Base-by-base conservation (phyloP, 2,329 filamentous ascomycete genomes). In the Diaporthe velutina region DNA sequence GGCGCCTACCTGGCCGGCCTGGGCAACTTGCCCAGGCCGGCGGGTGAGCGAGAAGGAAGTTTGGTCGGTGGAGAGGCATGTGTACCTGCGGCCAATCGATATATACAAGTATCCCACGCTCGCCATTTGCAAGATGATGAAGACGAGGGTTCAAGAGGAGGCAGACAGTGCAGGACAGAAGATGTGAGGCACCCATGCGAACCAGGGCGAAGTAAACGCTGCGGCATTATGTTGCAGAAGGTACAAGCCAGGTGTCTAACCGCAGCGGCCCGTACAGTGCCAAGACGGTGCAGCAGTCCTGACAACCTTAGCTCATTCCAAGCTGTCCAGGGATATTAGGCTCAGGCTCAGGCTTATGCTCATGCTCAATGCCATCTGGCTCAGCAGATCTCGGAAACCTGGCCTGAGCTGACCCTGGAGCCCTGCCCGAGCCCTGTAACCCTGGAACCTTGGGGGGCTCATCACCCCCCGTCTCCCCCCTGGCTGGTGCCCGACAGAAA, bases 221-320 rank as follows among this genome's bases (percentile, higher is more conserved):
- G 28, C 30, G 2, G 15, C 8, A 25, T 17, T 7, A 9, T 28
- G 17, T n/a, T 22, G 5, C 0, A 1, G 19, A 5, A 40, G 19
- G 17, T 50, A 50, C 57, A 35, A 40, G n/a, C 13, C 5, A 45
- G n/a, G 35, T 25, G 58, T 72, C 70, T 72, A 64, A 40, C n/a
- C 57, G 70, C 70, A 54, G 30, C 57, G 70, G 57, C 70, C 70
- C 70, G 70, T 64, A 72, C 57, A 66, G 70, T 72, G 45, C 57
- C 45, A 64, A 72, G 70, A 72, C 57, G 25, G 70, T 50, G 57
- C 54, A 30, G 57, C 42, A 50, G 30, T 52, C n/a, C 70, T 72
- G 70, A 72, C 57, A 54, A 64, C 60, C 70, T 64, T 50, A 72
- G 42, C 42, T 40, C 48, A 38, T 52, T 52, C 45, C 64, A 54